phyloP scores from a whole-genome alignment of 2,329 filamentous ascomycete species.

The Penicillium sp. region DNA sequence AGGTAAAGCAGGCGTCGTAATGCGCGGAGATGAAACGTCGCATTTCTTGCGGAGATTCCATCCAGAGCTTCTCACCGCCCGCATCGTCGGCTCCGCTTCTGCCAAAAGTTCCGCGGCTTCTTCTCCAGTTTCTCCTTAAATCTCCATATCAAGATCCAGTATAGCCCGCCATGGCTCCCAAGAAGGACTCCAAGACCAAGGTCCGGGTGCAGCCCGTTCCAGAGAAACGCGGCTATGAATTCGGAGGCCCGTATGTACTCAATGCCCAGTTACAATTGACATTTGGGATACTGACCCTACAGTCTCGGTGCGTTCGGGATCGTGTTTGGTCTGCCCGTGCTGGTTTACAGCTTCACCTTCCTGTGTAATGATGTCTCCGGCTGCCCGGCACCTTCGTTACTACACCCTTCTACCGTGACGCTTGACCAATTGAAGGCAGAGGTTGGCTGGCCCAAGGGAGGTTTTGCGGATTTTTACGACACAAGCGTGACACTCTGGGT shows the following conservation, averaged over 20 bases:
- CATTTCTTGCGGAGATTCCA: too few relatives aligned
- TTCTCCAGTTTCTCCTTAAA: too few relatives aligned
- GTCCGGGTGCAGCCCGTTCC: slow-evolving; percentile 30
- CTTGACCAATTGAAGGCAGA: slow-evolving; percentile 67
- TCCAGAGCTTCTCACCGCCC: too few relatives aligned
- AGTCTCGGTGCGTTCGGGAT: slow-evolving; percentile 68
- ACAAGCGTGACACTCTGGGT: slow-evolving; percentile 61
- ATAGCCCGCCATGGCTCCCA: too few relatives aligned
- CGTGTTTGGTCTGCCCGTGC: slow-evolving; percentile 67
- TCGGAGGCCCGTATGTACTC: slow-evolving; percentile 39
- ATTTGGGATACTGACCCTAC: slow-evolving; percentile 39
- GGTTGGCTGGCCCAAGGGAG: slow-evolving; percentile 68
- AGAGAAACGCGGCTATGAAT: slow-evolving; percentile 41
- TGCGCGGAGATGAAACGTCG: too few relatives aligned
- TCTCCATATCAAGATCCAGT: too few relatives aligned
- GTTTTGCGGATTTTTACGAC: slow-evolving; percentile 61
- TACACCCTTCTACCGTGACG: slow-evolving; percentile 62
- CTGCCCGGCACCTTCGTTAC: slow-evolving; percentile 74
- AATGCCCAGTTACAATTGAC: background rate
- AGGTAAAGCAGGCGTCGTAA: too few relatives aligned
- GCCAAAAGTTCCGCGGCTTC: too few relatives aligned
- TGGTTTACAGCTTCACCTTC: slow-evolving; percentile 72
- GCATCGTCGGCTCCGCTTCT: too few relatives aligned
- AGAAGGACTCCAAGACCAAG: slow-evolving; percentile 25
- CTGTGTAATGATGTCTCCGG: slow-evolving; percentile 87